Base-by-base conservation (phyloP, 306 rosid species). In the Cucumis melo region DNA sequence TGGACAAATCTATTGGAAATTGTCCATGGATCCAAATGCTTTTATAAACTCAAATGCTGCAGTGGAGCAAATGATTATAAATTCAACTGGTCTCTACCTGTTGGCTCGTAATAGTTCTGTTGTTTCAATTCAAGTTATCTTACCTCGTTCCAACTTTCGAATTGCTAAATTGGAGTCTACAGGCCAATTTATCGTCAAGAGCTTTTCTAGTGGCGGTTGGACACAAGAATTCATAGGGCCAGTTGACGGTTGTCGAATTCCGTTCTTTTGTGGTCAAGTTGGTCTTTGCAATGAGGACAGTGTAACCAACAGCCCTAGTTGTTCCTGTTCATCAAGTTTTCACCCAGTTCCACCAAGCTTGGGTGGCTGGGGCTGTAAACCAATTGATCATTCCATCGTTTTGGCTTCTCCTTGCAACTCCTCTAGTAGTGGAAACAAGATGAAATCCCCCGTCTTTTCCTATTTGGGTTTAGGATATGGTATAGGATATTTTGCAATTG, bases 1-100 rank as follows among this genome's bases (percentile, higher is more conserved):
- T 63, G 88, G 87, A 29, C 98, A 93, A 76, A 81, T 87, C 68
- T 91, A 93, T 63, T 93, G 98, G 98, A 89, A 82, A 79, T 63
- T 93, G 71, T 89, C 97, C 7, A 78, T 85, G 88, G 89, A 72
- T 21, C 74, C 83, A 67, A 54, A 54, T 0, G 91, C 86, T 54
- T 84, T 23, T 72, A 82, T 29, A 64, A 85, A 72, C 78, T 87
- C 94, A 8, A 80, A 80, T 72, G 41, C 34, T 44, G 13, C 23
- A 42, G 91, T 81, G 65, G 85, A 91, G 66, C 83, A 81, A 76
- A 90, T 93, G 96, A 78, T 85, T 10, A 12, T 89, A 21, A 89
- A 88, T 80, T 39, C 75, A 61, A 84, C 89, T 56, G 94, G 94
- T 51, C 82, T 93, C 46, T 82, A 86, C 76, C 82, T 93, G 73